Evolutionary conservation across 768 basidiomycete species (phyloP), one percentile per base, ranked within the genome.

Genomic region (Pisolithus albus): DNA sequence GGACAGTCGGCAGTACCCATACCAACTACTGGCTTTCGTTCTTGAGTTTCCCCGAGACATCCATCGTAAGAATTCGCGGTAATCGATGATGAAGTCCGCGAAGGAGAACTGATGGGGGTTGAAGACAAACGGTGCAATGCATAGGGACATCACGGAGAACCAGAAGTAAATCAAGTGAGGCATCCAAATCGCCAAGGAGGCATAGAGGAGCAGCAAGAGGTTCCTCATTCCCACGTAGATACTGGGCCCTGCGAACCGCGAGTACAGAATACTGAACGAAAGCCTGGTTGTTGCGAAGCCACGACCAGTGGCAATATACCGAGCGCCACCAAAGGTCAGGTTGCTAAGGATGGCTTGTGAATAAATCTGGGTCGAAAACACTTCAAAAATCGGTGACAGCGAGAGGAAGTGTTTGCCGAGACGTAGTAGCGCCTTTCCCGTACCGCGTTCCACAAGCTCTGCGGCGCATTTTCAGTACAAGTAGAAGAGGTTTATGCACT

Each of bases 91-190:
- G 72, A 95, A 99, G 72, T 99, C 96, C 61, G 91, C 72, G 67
- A 86, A 91, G 9, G 92, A 91, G 80, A 98, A 99, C 69, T 98
- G 96, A 70, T 99, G 95, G n/a, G 96, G 96, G 72, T 99, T 99
- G 82, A 99, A 99, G 54, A 99, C 56, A 83, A 98, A 99, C 0
- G 96, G 96, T 34, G 96, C 92, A 59, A 98, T 80, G 70, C 92
- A 95, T 18, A 99, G 82, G 9, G 94, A 93, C 53, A 94, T 69
- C 52, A 97, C 92, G 15, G 96, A 95, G 67, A 92, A 80, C 95
- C 95, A 98, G 83, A 98, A 99, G 78, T 98, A 99, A 71, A 95
- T 91, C 60, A 98, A 75, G 70, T 92, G 87, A 5, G 91, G 90
- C 52, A 91, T 88, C 88, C 91, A 98, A 60, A 99, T 80, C 21